Conservation (phyloP, 768 basidiomycete genomes). For the Cystofilobasidium macerans region DNA sequence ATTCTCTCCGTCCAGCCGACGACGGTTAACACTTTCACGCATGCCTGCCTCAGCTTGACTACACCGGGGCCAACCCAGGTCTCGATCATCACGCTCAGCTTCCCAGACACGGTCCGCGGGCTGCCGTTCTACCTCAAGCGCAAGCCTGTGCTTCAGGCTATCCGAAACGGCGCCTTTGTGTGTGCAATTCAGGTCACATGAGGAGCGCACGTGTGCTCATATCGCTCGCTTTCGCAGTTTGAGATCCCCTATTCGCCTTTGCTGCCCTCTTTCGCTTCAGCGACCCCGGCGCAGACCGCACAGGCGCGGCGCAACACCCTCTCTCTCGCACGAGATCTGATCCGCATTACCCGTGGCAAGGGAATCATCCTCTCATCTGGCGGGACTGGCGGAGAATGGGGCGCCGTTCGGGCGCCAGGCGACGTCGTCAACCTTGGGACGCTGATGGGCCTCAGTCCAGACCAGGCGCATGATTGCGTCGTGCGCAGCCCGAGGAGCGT, state of each 20-base stretch:
- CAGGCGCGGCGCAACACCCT: conserved; percentile 18
- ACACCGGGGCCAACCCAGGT: conserved; percentile 49
- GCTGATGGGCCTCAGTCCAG: conserved; percentile 17
- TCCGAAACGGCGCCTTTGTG: conserved; percentile 76
- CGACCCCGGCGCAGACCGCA: conserved; percentile 3
- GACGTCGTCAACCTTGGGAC: conserved; percentile 23
- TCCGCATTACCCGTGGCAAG: conserved; percentile 17
- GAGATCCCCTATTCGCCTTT: conserved; percentile 23
- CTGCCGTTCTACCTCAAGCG: conserved; percentile 22
- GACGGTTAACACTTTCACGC: conserved; percentile 58
- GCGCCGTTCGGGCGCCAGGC: neutral
- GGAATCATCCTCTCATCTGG: conserved; percentile 23
- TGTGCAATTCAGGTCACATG: too few relatives aligned
- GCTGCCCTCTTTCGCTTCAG: conserved; percentile 7
- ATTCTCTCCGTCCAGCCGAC: conserved; percentile 65
- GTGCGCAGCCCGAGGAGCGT: conserved; percentile 16
- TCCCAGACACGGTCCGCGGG: neutral
- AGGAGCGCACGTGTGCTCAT: too few relatives aligned
- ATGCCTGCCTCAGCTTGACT: conserved; percentile 69
- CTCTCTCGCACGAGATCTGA: conserved; percentile 19
- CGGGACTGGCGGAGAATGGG: conserved; percentile 13
- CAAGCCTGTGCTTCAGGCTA: conserved; percentile 21
- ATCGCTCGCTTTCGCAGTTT: conserved; percentile 14
- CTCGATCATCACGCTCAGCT: conserved; percentile 40
- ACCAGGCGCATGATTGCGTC: conserved; percentile 13